phyloP scores from a whole-genome alignment of 768 basidiomycete species.

The Rhizopogon rudus region DNA sequence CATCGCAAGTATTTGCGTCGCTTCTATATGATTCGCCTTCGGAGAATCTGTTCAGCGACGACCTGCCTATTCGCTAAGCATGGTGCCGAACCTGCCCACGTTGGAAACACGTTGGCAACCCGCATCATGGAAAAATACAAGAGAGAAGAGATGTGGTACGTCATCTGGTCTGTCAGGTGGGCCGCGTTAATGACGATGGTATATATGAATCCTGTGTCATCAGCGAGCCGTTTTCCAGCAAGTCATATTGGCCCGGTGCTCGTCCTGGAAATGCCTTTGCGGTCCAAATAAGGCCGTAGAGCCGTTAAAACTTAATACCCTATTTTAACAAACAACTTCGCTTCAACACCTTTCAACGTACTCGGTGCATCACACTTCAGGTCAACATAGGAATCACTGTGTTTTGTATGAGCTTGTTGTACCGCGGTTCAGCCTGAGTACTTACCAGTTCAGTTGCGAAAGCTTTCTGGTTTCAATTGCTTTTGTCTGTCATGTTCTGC shows the following conservation, averaged over 20 bases:
- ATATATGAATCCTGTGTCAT: background rate
- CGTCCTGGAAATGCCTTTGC: background rate
- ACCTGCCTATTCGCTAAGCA: background rate
- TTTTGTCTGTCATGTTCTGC: background rate
- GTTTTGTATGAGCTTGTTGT: background rate
- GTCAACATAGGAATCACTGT: background rate
- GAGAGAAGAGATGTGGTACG: background rate
- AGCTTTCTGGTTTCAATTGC: background rate
- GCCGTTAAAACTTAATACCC: background rate
- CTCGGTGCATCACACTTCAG: background rate
- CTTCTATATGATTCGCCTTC: background rate
- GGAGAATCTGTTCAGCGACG: background rate
- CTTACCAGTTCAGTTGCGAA: too few species aligned
- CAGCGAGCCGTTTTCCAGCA: too few species aligned
- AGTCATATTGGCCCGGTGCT: too few species aligned
- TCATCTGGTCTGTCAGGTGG: constrained; percentile 1
- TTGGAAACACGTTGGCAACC: background rate
- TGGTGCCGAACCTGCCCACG: too few species aligned
- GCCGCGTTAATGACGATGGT: background rate
- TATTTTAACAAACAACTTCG: too few species aligned
- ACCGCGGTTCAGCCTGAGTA: too few species aligned
- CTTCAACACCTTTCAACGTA: background rate
- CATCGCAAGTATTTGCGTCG: background rate
- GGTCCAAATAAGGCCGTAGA: too few species aligned
- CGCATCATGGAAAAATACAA: background rate